phyloP scores from a whole-genome alignment of 2,329 filamentous ascomycete species.

The Chaetomium strumarium region DNA sequence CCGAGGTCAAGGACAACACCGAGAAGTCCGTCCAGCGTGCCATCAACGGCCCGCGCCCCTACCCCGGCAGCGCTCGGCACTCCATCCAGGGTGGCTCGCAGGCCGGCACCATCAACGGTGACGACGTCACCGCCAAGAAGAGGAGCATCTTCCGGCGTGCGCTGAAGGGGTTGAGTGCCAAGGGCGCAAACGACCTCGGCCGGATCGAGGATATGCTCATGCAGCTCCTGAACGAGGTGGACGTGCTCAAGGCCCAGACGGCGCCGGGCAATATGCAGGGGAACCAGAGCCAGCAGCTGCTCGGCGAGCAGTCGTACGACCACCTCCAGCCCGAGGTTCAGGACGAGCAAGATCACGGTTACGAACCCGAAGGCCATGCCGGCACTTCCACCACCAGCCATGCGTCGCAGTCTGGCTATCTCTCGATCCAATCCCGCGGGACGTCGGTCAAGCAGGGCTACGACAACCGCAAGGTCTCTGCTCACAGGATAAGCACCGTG shows the following conservation, averaged over 20 bases:
- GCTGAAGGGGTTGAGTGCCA: constrained; percentile 82
- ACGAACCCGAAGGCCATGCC: constrained; percentile 76
- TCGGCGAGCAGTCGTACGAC: constrained; percentile 60
- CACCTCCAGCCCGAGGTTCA: constrained; percentile 57
- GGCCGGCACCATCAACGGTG: constrained; percentile 40
- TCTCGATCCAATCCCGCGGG: constrained; percentile 54
- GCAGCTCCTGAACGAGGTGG: constrained; percentile 86
- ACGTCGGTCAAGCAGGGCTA: constrained; percentile 38
- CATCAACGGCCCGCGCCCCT: constrained; percentile 79
- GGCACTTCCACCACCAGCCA: constrained; percentile 68
- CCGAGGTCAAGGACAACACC: constrained; percentile 79
- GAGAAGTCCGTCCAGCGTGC: constrained; percentile 78
- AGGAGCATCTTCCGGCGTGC: constrained; percentile 91
- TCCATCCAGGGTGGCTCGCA: constrained; percentile 52
- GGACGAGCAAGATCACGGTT: constrained; percentile 65
- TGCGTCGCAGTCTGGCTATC: constrained; percentile 68
- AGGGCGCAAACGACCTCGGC: constrained; percentile 79
- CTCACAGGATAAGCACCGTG: constrained; percentile 85
- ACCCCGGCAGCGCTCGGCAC: constrained; percentile 60
- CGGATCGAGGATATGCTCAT: constrained; percentile 90
- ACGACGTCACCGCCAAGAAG: constrained; percentile 66
- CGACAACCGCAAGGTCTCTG: constrained; percentile 53
- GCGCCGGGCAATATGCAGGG: constrained; percentile 33
- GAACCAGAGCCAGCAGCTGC: constrained; percentile 43
- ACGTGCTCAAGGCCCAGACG: constrained; percentile 65